Conservation (phyloP, 1,139 yeast species). For the Debaryomycetaceae sp. region DNA sequence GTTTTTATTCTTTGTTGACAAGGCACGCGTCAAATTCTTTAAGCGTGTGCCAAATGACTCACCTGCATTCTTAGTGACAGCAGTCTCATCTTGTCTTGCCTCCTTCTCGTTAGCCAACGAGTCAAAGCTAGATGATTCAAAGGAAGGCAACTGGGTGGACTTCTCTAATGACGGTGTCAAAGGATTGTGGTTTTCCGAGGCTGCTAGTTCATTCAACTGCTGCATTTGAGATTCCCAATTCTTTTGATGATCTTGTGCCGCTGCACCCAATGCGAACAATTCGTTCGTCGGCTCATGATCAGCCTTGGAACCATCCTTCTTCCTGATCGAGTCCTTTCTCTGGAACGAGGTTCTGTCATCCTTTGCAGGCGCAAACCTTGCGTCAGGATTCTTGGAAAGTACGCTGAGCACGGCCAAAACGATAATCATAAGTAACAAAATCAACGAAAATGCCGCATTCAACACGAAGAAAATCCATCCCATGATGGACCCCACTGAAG, state of each 20-base stretch:
- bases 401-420: slow-evolving; percentile 53
- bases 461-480: slow-evolving; percentile 76
- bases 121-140: slow-evolving; percentile 5
- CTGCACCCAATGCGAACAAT: slow-evolving; percentile 58
- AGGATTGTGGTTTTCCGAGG: slow-evolving; percentile 12
- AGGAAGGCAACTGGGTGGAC: background rate
- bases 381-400: slow-evolving; percentile 73
- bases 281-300: slow-evolving; percentile 44
- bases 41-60: slow-evolving; percentile 14
- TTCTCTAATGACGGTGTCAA: slow-evolving; percentile 9
- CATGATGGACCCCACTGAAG: slow-evolving; percentile 66
- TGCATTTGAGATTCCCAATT: slow-evolving; percentile 70
- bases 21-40: slow-evolving; percentile 16
- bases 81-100: slow-evolving; percentile 4
- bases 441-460: slow-evolving; percentile 72
- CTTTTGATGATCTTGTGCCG: slow-evolving; percentile 66
- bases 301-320: slow-evolving; percentile 18
- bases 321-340: slow-evolving; percentile 42
- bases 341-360: slow-evolving; percentile 85
- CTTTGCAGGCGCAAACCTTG: slow-evolving; percentile 75
- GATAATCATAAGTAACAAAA: slow-evolving; percentile 58
- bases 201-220: slow-evolving; percentile 37
- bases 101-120: slow-evolving; percentile 7
- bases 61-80: slow-evolving; percentile 3
- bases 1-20: slow-evolving; percentile 17